Base-by-base conservation (phyloP, 2,329 filamentous ascomycete genomes). In the Fusarium paranaense region DNA sequence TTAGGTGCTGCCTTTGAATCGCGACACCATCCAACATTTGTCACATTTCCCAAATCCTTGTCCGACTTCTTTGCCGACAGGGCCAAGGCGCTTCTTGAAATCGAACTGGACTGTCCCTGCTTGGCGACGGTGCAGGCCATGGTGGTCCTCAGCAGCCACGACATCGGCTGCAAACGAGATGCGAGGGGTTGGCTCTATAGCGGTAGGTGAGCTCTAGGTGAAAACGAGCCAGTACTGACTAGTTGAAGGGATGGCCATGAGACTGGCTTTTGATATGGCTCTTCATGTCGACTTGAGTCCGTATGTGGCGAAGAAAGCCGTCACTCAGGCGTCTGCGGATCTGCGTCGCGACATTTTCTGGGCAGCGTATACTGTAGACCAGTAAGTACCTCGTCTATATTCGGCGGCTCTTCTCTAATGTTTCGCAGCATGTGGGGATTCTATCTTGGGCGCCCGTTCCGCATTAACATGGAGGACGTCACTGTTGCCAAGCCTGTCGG, bases 1-100 rank as follows among this genome's bases (percentile, higher is more conserved):
- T 78, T 85, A 7, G 84, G 84, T 22, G 83, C 83, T 38, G 82
- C 83, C 2, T 85, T 85, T n/a, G 84, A 85, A 63, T 77, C 82
- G 20, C 79, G 82, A 13, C 84, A 85, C 60, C 83, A 85, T 57
- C 83, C 83, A 2, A 83, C 81, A 4, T 84, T 85, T 37, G 66
- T 74, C 8, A 76, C 74, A 0, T 76, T 74, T 77, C 85, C 67
- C 81, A 83, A 42, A 80, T 84, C 70, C 76, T 79, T 42, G 78
- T 65, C 77, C 7, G 76, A 79, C 14, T 79, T 79, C 47, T 79
- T 79, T 57, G 76, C 78, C 4, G 75, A 78, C 16, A 58, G 78
- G 27, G 78, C 78, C 22, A 79, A 79, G 61, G 70, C 72, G 0
- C 54, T 79, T 3, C 54, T 79, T 5, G 78, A 79, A 18, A 79